phyloP scores from a whole-genome alignment of 805 yeast species.

The Myxozyma monticola region DNA sequence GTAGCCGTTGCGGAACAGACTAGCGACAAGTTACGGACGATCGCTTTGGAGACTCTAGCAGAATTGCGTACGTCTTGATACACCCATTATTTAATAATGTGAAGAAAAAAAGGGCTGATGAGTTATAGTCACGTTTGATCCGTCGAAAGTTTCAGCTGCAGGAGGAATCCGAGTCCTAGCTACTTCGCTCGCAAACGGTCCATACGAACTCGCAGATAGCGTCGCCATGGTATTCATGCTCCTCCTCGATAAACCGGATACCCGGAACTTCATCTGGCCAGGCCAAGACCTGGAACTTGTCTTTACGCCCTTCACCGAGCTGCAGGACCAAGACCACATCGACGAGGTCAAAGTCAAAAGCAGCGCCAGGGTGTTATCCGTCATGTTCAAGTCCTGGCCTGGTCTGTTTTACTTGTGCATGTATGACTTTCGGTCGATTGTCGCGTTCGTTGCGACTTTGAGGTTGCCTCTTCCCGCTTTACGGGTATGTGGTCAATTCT shows the following conservation, averaged over 20 bases:
- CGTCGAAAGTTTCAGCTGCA: conserved; percentile 46
- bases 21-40: conserved; percentile 51
- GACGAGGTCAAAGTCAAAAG: conserved; percentile 59
- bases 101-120: not conserved
- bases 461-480: conserved; percentile 55
- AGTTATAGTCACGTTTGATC: conserved; percentile 44
- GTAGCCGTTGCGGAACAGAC: conserved; percentile 60
- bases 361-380: conserved; percentile 58
- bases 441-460: conserved; percentile 61
- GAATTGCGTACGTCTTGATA: conserved; percentile 40
- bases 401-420: conserved; percentile 70
- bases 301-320: conserved; percentile 70
- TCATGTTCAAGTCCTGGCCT: conserved; percentile 63
- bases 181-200: conserved; percentile 56
- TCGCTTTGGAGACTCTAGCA: conserved; percentile 55
- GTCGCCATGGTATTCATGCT: conserved; percentile 52
- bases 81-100: not conserved
- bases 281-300: conserved; percentile 64
- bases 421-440: conserved; percentile 55
- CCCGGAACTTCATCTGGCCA: conserved; percentile 55
- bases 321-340: conserved; percentile 50
- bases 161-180: conserved; percentile 49
- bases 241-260: conserved; percentile 57
- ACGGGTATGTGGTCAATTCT: conserved; percentile 7
- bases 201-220: conserved; percentile 46